Conservation (phyloP, 192 early-diverging fungal genomes). For the Coemansia sp. region DNA sequence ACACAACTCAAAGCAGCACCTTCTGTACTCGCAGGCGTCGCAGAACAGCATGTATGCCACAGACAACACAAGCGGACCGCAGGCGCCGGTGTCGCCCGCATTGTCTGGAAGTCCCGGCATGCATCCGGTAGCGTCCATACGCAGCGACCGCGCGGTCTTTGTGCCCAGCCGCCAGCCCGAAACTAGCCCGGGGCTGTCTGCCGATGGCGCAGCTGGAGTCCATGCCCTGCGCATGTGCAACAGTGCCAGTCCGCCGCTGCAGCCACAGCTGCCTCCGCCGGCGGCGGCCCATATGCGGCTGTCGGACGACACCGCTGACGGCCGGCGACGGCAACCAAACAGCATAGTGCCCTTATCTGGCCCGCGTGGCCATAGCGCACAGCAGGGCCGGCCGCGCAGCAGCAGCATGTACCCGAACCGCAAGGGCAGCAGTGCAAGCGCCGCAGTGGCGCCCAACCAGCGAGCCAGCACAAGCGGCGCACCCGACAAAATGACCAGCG, state of each 20-base stretch:
- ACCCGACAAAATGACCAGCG: not conserved
- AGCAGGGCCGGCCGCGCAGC: not conserved
- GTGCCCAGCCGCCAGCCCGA: constrained; percentile 24
- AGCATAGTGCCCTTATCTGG: constrained; percentile 34
- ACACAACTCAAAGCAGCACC: constrained; percentile 28
- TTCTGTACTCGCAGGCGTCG: constrained; percentile 15
- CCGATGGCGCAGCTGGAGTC: not conserved
- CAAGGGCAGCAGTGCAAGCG: not conserved
- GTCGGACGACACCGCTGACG: constrained; percentile 1
- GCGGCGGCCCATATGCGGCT: constrained; percentile 17
- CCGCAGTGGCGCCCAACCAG: not conserved
- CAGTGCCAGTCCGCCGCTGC: constrained; percentile 29
- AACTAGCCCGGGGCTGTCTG: not conserved
- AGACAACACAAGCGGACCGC: not conserved
- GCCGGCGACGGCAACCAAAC: constrained; percentile 14
- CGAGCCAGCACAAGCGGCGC: constrained; percentile 8
- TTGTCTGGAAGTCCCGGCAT: not conserved
- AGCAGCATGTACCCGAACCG: not conserved
- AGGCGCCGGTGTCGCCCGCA: constrained; percentile 4
- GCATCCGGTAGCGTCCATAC: not conserved
- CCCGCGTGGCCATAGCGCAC: not conserved
- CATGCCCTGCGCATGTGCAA: constrained; percentile 12
- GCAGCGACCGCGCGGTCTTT: constrained; percentile 36
- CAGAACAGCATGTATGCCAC: constrained; percentile 22
- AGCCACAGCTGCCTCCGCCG: constrained; percentile 18